A percentile compares a stretch with the other conserved stretches of the same genome.
These are phyloP conservation scores for Neurospora tetraspora DNA, from an alignment of 495 filamentous ascomycete genomes.

Conservation along the genomic window DNA sequence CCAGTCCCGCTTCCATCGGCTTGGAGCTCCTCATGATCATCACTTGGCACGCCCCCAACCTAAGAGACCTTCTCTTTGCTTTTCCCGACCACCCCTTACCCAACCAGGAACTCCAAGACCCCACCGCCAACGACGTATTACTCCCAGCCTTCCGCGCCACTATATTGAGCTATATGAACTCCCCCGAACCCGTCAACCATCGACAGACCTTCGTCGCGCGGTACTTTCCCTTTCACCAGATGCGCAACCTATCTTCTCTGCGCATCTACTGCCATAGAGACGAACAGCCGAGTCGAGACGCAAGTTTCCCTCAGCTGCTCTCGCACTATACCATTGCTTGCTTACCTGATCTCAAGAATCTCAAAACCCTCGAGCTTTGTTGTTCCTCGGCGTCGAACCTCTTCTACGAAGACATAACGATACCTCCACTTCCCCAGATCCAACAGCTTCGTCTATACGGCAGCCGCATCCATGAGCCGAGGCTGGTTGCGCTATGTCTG, in stretches of 20 bases:
- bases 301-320: constrained; percentile 15
- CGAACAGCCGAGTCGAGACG: constrained; percentile 11
- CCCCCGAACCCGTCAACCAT: background rate
- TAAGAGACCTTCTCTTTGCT: constrained; percentile 18
- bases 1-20: constrained; percentile 4
- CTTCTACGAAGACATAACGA: constrained; percentile 1
- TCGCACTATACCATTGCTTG: constrained; percentile 16
- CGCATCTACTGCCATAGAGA: constrained; percentile 27
- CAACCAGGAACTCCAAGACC: background rate
- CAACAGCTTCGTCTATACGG: constrained; percentile 24
- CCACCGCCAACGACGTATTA: constrained; percentile 5
- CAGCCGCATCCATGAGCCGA: constrained; percentile 22
- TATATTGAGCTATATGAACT: constrained; percentile 8
- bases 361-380: constrained; percentile 26
- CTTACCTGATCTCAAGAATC: constrained; percentile 8
- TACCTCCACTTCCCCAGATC: constrained; percentile 19
- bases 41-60: constrained; percentile 13
- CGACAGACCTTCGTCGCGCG: constrained; percentile 3
- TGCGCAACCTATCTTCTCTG: constrained; percentile 13
- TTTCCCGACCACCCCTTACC: constrained; percentile 18
- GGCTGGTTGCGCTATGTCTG: constrained; percentile 16
- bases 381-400: constrained; percentile 16
- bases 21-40: constrained; percentile 17
- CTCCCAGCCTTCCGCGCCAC: constrained; percentile 3
- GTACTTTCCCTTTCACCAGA: constrained; percentile 9